Conservation (phyloP, 2,329 filamentous ascomycete genomes). For the Celoporthe dispersa region DNA sequence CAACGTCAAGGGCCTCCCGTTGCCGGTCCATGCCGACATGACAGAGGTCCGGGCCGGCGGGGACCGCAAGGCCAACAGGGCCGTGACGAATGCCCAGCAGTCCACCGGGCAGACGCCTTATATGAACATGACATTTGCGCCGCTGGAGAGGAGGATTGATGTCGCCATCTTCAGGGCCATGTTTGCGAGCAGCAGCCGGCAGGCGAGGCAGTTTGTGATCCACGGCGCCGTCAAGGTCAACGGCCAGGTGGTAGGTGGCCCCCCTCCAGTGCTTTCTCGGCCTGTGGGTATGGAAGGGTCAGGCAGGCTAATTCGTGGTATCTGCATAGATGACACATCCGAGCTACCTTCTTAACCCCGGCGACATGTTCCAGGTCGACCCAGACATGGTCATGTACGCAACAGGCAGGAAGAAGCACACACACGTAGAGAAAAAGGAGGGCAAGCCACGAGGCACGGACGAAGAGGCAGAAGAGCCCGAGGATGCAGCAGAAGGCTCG, state of each 20-base stretch:
- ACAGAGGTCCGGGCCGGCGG: not conserved
- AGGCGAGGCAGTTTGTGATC: conserved; percentile 91
- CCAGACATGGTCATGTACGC: conserved; percentile 85
- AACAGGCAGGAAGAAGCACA: conserved; percentile 73
- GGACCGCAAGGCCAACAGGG: not conserved
- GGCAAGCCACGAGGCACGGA: conserved; percentile 29
- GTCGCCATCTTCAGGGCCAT: conserved; percentile 92
- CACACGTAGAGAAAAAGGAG: conserved; percentile 16
- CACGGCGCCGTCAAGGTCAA: conserved; percentile 96
- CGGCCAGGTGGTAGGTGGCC: conserved; percentile 77
- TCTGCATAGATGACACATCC: conserved; percentile 79
- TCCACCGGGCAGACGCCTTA: conserved; percentile 70
- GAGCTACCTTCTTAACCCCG: conserved; percentile 92
- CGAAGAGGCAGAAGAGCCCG: conserved; percentile 34
- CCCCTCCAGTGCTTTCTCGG: not conserved
- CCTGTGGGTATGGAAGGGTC: not conserved
- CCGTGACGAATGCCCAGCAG: conserved; percentile 37
- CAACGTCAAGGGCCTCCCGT: conserved; percentile 20
- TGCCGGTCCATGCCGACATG: conserved; percentile 15
- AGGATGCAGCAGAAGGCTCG: conserved; percentile 38
- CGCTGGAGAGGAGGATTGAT: conserved; percentile 87
- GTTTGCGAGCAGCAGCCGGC: conserved; percentile 90
- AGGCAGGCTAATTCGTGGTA: conserved; percentile 16
- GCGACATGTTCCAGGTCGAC: conserved; percentile 97
- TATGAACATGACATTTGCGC: conserved; percentile 95